Base-by-base conservation (phyloP, 164 flowering plant species). In the Buxus sempervirens region DNA sequence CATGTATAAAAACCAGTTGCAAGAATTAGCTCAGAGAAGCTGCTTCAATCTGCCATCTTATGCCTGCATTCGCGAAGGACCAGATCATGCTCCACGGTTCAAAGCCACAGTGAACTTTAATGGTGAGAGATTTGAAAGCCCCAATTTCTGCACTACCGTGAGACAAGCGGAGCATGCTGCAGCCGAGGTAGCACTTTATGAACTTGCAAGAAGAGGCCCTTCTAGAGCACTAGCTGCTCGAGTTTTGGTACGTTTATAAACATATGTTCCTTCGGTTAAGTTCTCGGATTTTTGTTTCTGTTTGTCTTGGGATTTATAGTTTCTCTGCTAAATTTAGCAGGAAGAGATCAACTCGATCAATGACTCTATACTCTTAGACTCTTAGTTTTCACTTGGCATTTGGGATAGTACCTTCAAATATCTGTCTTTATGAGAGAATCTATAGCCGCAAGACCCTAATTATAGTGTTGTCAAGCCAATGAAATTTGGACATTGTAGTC, bases 21-120 rank as follows among this genome's bases (percentile, higher is more conserved):
- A 86, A 75, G 90, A 86, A 72, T 79, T 86, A 72, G 90, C 90
- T 66, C 90, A 86, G 42, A 83, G 90, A 70, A 86, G 90, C 70
- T 86, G 90, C 77, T 84, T 86, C 74, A 82, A 84, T 57, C 65
- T 86, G 66, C 90, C 90, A 64, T 81, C 90, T 22, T 86, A 86
- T 76, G 74, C 90, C 20, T 86, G 88, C 67, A 80, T 83, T 54
- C 75, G 90, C 9, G 87, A 86, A 72, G 90, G 90, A 65, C 90
- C 90, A 5, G 90, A 86, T 74, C 90, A 86, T 70, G 90, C 86
- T n/a, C 90, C 90, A n/a, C 74, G 90, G 55, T 86, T 86, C 78
- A 86, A 84, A 76, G 81, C 90, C 1, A 79, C 82, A 27, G 90
- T 86, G 22, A 86, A 81, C 68, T 86, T 86, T 70, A 86, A 86